These are phyloP conservation scores for Exophiala phaeomuriformis DNA, from an alignment of 2,329 filamentous ascomycete species.

Conservation along the genomic window DNA sequence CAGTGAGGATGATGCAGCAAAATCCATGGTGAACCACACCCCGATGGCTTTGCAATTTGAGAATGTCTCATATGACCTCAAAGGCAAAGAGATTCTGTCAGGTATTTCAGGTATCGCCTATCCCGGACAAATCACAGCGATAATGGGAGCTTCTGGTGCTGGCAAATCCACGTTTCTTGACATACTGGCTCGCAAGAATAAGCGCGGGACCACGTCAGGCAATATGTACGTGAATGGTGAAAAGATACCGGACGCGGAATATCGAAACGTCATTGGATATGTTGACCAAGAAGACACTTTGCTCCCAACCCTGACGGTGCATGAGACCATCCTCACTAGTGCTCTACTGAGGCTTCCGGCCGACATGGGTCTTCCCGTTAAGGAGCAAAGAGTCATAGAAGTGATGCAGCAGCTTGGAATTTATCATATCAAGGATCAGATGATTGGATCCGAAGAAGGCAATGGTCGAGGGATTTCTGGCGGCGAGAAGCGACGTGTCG, in stretches of 20 bases:
- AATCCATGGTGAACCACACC: slow-evolving; percentile 85
- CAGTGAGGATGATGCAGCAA: slow-evolving; percentile 76
- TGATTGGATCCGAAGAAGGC: slow-evolving; percentile 93
- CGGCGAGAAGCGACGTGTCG: slow-evolving; percentile 90
- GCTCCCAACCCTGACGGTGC: slow-evolving; percentile 89
- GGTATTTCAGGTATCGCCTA: slow-evolving; percentile 79
- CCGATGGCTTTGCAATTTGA: slow-evolving; percentile 83
- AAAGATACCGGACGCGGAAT: slow-evolving; percentile 74
- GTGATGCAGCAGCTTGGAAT: slow-evolving; percentile 96
- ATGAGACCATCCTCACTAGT: slow-evolving; percentile 94
- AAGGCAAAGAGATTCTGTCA: slow-evolving; percentile 76
- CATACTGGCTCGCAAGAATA: slow-evolving; percentile 94
- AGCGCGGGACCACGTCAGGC: slow-evolving; percentile 69
- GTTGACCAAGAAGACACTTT: slow-evolving; percentile 98
- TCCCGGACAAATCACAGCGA: slow-evolving; percentile 90
- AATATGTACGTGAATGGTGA: slow-evolving; percentile 92
- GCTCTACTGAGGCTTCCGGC: slow-evolving; percentile 84
- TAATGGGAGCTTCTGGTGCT: slow-evolving; percentile 96
- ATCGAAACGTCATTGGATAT: slow-evolving; percentile 87
- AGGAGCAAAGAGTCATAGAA: slow-evolving; percentile 83
- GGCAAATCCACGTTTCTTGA: slow-evolving; percentile 97
- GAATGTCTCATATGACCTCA: slow-evolving; percentile 77
- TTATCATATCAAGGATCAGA: slow-evolving; percentile 82
- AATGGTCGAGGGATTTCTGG: slow-evolving; percentile 92
- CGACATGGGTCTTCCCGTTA: slow-evolving; percentile 80